Evolutionary conservation across 305 asterid genomes (phyloP), one percentile per base, ranked within the genome.

Genomic region (Rubia peregrina): DNA sequence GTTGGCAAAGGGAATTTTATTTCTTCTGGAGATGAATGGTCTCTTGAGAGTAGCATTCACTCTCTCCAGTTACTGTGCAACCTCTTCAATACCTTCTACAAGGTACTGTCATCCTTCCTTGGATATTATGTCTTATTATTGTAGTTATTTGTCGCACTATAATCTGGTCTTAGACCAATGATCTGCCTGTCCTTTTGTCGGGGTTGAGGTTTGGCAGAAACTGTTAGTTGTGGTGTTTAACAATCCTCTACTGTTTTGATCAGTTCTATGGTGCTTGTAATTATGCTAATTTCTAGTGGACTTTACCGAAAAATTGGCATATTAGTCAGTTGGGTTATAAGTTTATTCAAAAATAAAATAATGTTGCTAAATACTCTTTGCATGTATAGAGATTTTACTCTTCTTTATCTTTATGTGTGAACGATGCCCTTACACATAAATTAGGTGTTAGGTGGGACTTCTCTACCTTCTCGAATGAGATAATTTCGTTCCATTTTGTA

Each of bases 51-150:
- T 88, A 87, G 89, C 65, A 76, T 95, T 83, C 99, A 95, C 81
- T 89, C 99, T 10, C 95, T 95, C 61, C 98, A 95, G 86, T 75
- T 95, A 83, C 75, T 95, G 62, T 95, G 99, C 86, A 92, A 95
- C 80, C 99, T 95, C 74, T 95, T 95, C 85, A 95, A 92, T 85
- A 89, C 92, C 36, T 95, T 95, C 76, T 95, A 95, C 91, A 92
- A 95, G 99, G 99, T 95, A 87, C 70, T 69, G 43, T 41, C 38
- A 33, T 70, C 22, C 70, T 63, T 55, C 21, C 17, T 38, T 51
- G 48, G 8, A 44, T 61, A 46, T 43, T 21, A 14, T 30, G 44
- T 24, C 24, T 7, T 42, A 6, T 60, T 24, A 66, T 9, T 24
- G 9, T 46, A 17, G 65, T 76, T 80, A 61, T 76, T 73, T 60